These are phyloP conservation scores for Pleurotus djamor DNA, from an alignment of 768 basidiomycete species.

Conservation along the genomic window DNA sequence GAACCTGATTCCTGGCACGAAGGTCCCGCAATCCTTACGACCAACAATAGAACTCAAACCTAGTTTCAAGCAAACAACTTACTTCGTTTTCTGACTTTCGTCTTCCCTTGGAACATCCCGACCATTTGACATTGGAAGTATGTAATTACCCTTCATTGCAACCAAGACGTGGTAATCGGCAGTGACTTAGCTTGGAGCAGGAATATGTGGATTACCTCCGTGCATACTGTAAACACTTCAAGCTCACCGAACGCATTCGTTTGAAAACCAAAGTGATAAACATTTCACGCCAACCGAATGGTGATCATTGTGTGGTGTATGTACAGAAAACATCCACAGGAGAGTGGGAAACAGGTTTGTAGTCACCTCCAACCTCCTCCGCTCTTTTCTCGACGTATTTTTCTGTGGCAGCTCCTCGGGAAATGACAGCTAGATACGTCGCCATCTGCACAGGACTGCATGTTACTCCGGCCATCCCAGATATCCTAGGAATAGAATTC, in stretches of 20 bases:
- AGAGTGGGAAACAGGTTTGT: conserved; percentile 26
- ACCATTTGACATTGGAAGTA: conserved; percentile 45
- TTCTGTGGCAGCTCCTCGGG: conserved; percentile 17
- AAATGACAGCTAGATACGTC: conserved; percentile 35
- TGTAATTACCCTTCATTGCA: background rate
- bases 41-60: conserved; percentile 35
- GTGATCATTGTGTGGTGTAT: conserved; percentile 36
- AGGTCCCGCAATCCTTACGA: background rate
- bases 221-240: conserved; percentile 41
- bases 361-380: background rate
- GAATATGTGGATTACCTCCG: conserved; percentile 53
- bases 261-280: conserved; percentile 34
- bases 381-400: background rate
- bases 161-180: background rate
- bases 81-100: conserved; percentile 63
- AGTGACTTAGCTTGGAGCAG: conserved; percentile 11
- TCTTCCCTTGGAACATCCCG: conserved; percentile 39
- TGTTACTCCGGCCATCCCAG: conserved; percentile 48
- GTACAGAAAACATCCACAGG: conserved; percentile 17
- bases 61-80: conserved; percentile 59
- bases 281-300: conserved; percentile 25
- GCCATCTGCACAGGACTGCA: conserved; percentile 57
- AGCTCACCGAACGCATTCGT: conserved; percentile 32
- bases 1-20: background rate
- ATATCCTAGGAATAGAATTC: conserved; percentile 45